Base-by-base conservation (phyloP, 2,329 filamentous ascomycete genomes). In the Aspergillus sp. region DNA sequence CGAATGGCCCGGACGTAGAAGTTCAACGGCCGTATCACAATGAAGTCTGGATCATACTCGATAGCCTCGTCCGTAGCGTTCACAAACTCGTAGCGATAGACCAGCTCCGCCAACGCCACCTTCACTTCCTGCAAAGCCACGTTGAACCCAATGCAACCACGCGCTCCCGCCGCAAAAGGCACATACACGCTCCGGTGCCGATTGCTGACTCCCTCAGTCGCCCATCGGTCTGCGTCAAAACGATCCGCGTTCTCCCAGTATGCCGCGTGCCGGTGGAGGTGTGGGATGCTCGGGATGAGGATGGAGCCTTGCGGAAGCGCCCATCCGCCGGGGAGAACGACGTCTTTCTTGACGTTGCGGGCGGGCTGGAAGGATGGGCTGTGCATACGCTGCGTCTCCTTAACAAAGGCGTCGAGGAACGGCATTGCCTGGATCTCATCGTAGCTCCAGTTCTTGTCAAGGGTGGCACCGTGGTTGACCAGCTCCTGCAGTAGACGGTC, bases 151-250 rank as follows among this genome's bases (percentile, higher is more conserved):
- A 86, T 80, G 58, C 83, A 86, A 63, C 76, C 77, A 1, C 83
- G 71, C 0, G 73, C 76, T 0, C 84, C 84, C 0, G 76, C 69
- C 0, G 79, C 82, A 56, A 86, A 86, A 0, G 83, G 83, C 2
- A 81, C 70, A 57, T 85, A 86, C 0, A 77, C 69, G 1, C 73
- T 76, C 6, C 73, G 72, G 32, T 77, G 79, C 2, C 74, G 63
- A 58, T 74, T 76, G 71, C 80, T 81, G 43, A 81, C 78, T 17
- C 72, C 68, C 0, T 80, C 77, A 0, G 77, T 77, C 56, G 79
- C 77, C 84, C 84, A 86, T 3, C 84, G 72, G 54, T 86, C 83
- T 0, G 83, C 81, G 57, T 86, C 76, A 63, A 86, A 87, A 0
- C 73, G 71, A 2, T 72, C 65, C 0, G 83, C 84, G 60, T 85